Percentiles rank a stretch among this genome's conserved stretches.
Conservation (phyloP, 1,284 basidiomycete species). For the Sporisorium graminicola region DNA sequence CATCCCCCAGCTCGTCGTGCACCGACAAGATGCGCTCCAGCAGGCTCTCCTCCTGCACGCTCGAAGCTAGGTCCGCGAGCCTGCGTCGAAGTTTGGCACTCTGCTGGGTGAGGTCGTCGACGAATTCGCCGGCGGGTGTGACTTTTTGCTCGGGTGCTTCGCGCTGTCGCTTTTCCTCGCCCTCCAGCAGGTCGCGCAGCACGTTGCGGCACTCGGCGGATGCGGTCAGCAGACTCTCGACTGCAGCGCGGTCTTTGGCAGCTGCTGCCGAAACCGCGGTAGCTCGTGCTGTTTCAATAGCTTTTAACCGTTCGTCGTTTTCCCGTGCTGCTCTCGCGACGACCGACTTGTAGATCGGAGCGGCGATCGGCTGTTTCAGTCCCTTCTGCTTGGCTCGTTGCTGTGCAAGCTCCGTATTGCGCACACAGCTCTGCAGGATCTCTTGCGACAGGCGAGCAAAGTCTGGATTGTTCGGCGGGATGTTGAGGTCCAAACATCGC, state of each 20-base stretch:
- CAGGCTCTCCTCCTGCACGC: conserved; percentile 32
- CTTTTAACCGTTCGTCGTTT: conserved; percentile 54
- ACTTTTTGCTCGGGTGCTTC: conserved; percentile 38
- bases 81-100: conserved; percentile 31
- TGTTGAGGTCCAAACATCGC: conserved; percentile 92
- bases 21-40: conserved; percentile 39
- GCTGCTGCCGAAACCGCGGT: conserved; percentile 27
- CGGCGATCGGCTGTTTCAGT: conserved; percentile 56
- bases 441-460: conserved; percentile 76
- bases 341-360: conserved; percentile 64
- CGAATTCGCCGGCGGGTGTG: conserved; percentile 44
- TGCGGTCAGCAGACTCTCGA: conserved; percentile 29
- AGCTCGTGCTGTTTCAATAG: conserved; percentile 38
- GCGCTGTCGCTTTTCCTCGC: conserved; percentile 47
- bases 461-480: conserved; percentile 85
- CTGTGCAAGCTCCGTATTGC: conserved; percentile 70
- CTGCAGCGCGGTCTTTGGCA: conserved; percentile 22
- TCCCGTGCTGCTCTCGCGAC: conserved; percentile 58
- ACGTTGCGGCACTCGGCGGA: conserved; percentile 50
- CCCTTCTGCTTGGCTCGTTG: conserved; percentile 49
- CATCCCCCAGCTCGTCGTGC: conserved; percentile 55
- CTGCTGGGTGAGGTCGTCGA: conserved; percentile 54
- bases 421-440: conserved; percentile 81
- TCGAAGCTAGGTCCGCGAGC: conserved; percentile 35
- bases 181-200: conserved; percentile 43